Evolutionary conservation across 805 yeast genomes (phyloP), one percentile per base, ranked within the genome.

Genomic region (Torulaspora franciscae): DNA sequence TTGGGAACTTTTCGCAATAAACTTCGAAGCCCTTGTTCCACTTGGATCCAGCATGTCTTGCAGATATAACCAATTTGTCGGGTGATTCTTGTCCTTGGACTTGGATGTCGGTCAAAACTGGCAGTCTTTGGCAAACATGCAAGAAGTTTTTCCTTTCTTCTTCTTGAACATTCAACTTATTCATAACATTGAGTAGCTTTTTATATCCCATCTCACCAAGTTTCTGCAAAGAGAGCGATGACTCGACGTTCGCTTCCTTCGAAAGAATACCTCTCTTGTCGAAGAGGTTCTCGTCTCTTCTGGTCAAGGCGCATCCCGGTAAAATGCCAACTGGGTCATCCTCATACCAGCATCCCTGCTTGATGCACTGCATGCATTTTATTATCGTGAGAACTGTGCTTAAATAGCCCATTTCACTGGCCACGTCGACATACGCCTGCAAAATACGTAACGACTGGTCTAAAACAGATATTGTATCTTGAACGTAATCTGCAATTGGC

Each of bases 401-500:
- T 37, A 81, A 69, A 55, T 79, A 83, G 0, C 96, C 96, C 53
- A 81, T 58, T 55, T 91, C 97, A 2, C 96, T 79, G 1, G 93
- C 81, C 15, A 86, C 87, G 66, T 93, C 99, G 47, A 91, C 82
- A 54, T 77, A 83, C 0, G 98, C 97, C 61, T 93, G 99, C 43
- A 90, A 67, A 50, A 93, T 83, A 76, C 99, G 95, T 58, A 93
- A 71, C 6, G 95, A 80, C 68, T 93, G 99, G 59, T 95, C 99
- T 46, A 93, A 69, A 7, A 93, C 95, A 0, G 97, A 82, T 10
- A 89, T 79, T 0, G 96, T 89, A 65, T 93, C 99, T 61, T 91
- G 98, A 7, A 84, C 73, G 61, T 93, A 93, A 71, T 93, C 99
- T 0, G 95, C 95, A 58, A 93, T 86, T 1, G 98, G 99, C 38